phyloP scores from a whole-genome alignment of 768 basidiomycete species.

The Termitomyces sp. region DNA sequence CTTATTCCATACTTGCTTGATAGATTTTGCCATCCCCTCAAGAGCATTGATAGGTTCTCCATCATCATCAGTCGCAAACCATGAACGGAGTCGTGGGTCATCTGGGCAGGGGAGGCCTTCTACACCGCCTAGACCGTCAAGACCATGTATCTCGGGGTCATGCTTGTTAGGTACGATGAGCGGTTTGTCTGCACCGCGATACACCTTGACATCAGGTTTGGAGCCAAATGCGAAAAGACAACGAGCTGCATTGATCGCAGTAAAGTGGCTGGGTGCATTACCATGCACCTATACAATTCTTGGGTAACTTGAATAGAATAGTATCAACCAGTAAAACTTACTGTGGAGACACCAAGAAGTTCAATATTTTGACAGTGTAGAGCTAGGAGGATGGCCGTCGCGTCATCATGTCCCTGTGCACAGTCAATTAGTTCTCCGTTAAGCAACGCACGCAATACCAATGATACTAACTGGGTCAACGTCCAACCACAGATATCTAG shows the following conservation, averaged over 20 bases:
- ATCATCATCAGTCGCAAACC: constrained; percentile 38
- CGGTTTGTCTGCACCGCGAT: constrained; percentile 66
- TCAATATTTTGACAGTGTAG: constrained; percentile 57
- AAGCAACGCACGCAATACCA: neutral
- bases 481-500: constrained; percentile 50
- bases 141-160: constrained; percentile 77
- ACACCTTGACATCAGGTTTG: constrained; percentile 48
- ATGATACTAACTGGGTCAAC: constrained; percentile 50
- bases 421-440: neutral
- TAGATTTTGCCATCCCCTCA: constrained; percentile 58
- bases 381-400: constrained; percentile 75
- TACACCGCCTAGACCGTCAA: constrained; percentile 79
- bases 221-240: constrained; percentile 75
- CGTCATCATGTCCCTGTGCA: constrained; percentile 83
- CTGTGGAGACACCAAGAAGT: constrained; percentile 82
- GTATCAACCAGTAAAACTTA: constrained; percentile 21
- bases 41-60: constrained; percentile 47
- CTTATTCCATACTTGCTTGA: constrained; percentile 50
- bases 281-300: constrained; percentile 61
- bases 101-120: constrained; percentile 60
- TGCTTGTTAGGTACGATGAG: constrained; percentile 55
- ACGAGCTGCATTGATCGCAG: constrained; percentile 68
- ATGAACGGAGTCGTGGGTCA: constrained; percentile 40
- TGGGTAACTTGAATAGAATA: neutral
- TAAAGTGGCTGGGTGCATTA: constrained; percentile 59